Base-by-base conservation (phyloP, 768 basidiomycete genomes). In the Boletellus emodensis region DNA sequence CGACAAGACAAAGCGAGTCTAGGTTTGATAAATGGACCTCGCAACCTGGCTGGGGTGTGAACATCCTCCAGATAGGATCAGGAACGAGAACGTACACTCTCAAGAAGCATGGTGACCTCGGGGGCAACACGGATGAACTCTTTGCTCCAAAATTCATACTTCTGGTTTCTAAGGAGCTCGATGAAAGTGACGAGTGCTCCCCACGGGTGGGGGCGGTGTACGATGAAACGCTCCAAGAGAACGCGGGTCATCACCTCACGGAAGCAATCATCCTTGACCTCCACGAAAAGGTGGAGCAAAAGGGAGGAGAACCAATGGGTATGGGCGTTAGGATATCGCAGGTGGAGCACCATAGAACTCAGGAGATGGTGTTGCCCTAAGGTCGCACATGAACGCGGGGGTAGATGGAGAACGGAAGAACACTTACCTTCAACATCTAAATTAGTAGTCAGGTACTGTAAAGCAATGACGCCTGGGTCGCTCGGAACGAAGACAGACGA, bases 291-390 rank as follows among this genome's bases (percentile, higher is more conserved):
- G 66, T 93, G 82, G 46, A 98, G 80, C 47, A 97, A 74, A 56
- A 97, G 78, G 40, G 85, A 88, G 66, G 87, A 90, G 78, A 95
- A 98, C 93, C 94, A 99, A 69, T 92, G 88, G 44, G 95, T 99
- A 76, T 99, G 96, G 10, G 94, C 90, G 62, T 94, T 96, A 30
- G 96, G 95, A 77, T 95, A 98, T 61, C 96, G 90, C 56, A 99
- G 75, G 66, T 98, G 95, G 60, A 94, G 81, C 39, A 92, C 88
- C 68, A 95, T 85, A n/a, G 94, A 84, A 59, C 85, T 91, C 58
- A 98, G 73, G 57, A 98, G 77, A 69, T 93, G 88, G 72, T 98
- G 92, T 83, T 96, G 94, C 56, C 94, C 95, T 97, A 58, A 1
- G 34, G 44, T 40, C 36, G 17, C 4, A 20, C 38, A 43, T 60